These are phyloP conservation scores for Ceratobasidium sp. DNA, from an alignment of 1,284 basidiomycete genomes.

Conservation along the genomic window DNA sequence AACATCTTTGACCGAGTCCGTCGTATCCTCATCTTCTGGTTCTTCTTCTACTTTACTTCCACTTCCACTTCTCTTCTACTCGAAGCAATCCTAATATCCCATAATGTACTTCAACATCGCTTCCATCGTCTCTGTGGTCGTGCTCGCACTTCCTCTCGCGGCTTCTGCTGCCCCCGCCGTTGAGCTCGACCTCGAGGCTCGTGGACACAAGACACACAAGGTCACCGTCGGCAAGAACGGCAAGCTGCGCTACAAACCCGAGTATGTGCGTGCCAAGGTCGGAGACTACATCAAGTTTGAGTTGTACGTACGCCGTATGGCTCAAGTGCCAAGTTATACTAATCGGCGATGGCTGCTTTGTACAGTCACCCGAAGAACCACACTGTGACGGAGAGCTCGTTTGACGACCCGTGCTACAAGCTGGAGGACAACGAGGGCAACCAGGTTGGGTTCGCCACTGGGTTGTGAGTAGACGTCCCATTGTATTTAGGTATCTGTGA, in stretches of 20 bases:
- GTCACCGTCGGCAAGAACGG: conserved; percentile 4
- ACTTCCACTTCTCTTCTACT: not conserved
- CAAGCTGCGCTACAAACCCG: conserved; percentile 21
- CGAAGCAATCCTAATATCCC: not conserved
- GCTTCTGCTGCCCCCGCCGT: conserved; percentile 2
- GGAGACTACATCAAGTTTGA: conserved; percentile 34
- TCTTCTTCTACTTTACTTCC: not conserved
- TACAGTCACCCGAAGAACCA: conserved; percentile 37
- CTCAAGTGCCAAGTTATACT: not conserved
- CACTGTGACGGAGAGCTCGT: conserved; percentile 38
- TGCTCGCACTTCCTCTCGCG: conserved; percentile 20
- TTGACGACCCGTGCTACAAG: conserved; percentile 7
- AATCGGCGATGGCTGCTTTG: not conserved
- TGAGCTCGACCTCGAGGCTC: conserved; percentile 9
- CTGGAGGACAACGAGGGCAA: conserved; percentile 57
- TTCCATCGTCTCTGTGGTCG: not conserved
- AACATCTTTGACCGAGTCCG: not conserved
- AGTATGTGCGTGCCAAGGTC: conserved; percentile 31
- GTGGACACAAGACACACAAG: conserved; percentile 22
- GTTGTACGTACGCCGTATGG: conserved; percentile 1
- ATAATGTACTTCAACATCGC: conserved; percentile 19
- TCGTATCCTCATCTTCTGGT: not conserved
- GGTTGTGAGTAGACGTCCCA: conserved; percentile 1
- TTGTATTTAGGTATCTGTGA: not conserved
- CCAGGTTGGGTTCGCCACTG: conserved; percentile 23